Evolutionary conservation across 768 basidiomycete genomes (phyloP).

Genomic region (Collybia nuda): DNA sequence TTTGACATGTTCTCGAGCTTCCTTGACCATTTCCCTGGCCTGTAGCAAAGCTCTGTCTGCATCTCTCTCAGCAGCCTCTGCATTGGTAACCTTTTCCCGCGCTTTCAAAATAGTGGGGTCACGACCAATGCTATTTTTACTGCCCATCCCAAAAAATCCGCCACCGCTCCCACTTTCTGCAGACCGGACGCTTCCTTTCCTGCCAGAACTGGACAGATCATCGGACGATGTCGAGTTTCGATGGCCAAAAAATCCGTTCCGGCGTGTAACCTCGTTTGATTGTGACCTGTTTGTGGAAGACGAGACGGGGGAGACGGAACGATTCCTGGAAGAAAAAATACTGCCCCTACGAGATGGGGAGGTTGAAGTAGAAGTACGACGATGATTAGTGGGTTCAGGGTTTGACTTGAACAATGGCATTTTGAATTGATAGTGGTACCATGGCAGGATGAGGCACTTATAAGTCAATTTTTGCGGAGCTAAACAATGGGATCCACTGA

Average conservation of each 20-base stretch:
- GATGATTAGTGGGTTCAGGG: constrained; percentile 5
- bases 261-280: neutral
- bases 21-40: constrained; percentile 44
- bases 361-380: neutral
- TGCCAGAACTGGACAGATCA: neutral
- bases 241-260: constrained; percentile 19
- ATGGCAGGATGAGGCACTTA: neutral
- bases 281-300: constrained; percentile 3
- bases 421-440: neutral
- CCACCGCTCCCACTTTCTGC: constrained; percentile 3
- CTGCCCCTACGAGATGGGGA: constrained; percentile 20
- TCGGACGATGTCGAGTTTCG: constrained; percentile 15
- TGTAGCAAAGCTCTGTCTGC: constrained; percentile 49
- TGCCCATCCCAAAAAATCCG: constrained; percentile 26
- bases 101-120: constrained; percentile 50
- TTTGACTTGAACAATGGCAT: constrained; percentile 23
- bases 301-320: constrained; percentile 19
- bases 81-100: constrained; percentile 48
- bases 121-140: constrained; percentile 9
- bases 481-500: neutral
- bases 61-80: constrained; percentile 48
- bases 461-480: constrained; percentile 1
- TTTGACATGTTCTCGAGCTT: constrained; percentile 47
- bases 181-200: neutral
- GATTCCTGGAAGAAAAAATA: constrained; percentile 22